A percentile compares a stretch with the other conserved stretches of the same genome.
Evolutionary conservation across 2,329 filamentous ascomycete species (phyloP).

Genomic region (Aspergillus hortae): DNA sequence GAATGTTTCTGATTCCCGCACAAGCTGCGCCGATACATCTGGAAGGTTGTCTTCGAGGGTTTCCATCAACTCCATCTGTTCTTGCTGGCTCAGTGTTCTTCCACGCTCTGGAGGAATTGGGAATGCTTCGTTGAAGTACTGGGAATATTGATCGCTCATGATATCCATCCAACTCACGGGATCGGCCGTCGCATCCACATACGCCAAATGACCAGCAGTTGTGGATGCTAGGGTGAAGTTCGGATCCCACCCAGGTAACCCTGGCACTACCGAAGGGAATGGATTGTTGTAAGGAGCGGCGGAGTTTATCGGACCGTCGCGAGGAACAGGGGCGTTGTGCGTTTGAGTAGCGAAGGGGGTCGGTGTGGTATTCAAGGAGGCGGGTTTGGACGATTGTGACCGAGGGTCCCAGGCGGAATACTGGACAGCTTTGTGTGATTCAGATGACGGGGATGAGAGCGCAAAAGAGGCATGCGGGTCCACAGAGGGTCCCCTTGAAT

Average conservation of each 20-base stretch:
- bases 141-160: slow-evolving; percentile 46
- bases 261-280: slow-evolving; percentile 39
- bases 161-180: slow-evolving; percentile 42
- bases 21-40: slow-evolving; percentile 39
- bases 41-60: slow-evolving; percentile 62
- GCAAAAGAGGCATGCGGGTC: slow-evolving; percentile 27
- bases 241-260: slow-evolving; percentile 41
- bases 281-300: slow-evolving; percentile 38
- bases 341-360: slow-evolving; percentile 20
- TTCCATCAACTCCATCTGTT: slow-evolving; percentile 79
- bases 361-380: slow-evolving; percentile 10
- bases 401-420: slow-evolving; percentile 17
- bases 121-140: slow-evolving; percentile 46
- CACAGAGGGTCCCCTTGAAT: slow-evolving; percentile 33
- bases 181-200: slow-evolving; percentile 31
- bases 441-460: slow-evolving; percentile 17
- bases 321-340: slow-evolving; percentile 18
- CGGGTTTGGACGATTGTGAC: slow-evolving; percentile 8
- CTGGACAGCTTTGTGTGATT: slow-evolving; percentile 18
- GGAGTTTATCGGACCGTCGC: slow-evolving; percentile 32
- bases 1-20: slow-evolving; percentile 39
- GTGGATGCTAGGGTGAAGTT: slow-evolving; percentile 38
- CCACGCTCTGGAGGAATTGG: slow-evolving; percentile 50
- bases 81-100: slow-evolving; percentile 71
- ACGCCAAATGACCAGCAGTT: slow-evolving; percentile 33